Base-by-base conservation (phyloP, 1,139 yeast genomes). In the Hanseniaspora sp. region DNA sequence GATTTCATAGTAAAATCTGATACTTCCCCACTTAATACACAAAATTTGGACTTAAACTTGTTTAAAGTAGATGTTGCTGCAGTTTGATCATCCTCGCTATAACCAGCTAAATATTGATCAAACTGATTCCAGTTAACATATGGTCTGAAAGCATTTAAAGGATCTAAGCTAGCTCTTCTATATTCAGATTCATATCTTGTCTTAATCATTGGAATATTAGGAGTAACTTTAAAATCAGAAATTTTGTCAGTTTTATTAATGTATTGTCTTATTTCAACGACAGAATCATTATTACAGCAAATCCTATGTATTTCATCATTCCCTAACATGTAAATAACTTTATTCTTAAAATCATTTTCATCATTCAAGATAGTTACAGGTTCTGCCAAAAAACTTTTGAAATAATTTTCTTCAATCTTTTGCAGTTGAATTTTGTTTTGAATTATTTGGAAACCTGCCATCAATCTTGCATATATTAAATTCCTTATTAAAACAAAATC, bases 41-140 rank as follows among this genome's bases (percentile, higher is more conserved):
- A 96, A 67, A 88, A 86, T 62, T 94, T 84, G 67, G 90, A 78
- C 56, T 83, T 74, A 65, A 81, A 84, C 51, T 78, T 76, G 56
- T 76, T 77, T 53, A 77, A 73, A n/a, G 74, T 76, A 41, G 79
- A 74, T 30, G 78, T 75, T 62, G 71, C 62, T 11, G 76, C 71
- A 1, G 80, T 77, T 62, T 86, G 95, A 40, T 83, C 88, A 11
- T 31, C 37, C 29, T 51, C 48, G 1, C 17, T 45, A 66, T 83
- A 86, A 0, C 98, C 98, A 1, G 97, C 96, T 29, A 92, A 68
- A 30, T 79, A 76, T 64, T 88, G 96, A 69, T 94, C 99, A 58
- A 88, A 74, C 59, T 83, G 84, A 62, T 90, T 90, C 98, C 98
- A 94, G 59, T 90, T 88, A 58, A 80, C 78, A 17, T 74, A 72